Evolutionary conservation across 768 basidiomycete species (phyloP).

Genomic region (Sporobolomyces pararoseus): DNA sequence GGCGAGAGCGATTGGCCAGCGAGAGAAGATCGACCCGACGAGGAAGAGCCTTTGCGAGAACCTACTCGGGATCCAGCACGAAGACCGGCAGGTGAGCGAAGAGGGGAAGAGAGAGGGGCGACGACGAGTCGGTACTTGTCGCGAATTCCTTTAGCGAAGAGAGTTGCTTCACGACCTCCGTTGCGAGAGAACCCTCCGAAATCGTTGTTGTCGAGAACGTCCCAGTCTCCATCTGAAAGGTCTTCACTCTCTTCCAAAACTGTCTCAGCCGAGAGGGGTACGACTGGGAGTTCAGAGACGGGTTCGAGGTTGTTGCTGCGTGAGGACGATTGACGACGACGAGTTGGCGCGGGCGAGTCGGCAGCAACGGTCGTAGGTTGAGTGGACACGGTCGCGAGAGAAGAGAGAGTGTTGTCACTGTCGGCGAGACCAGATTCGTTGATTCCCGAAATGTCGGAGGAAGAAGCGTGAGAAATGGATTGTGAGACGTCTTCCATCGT

Average conservation of each 20-base stretch:
- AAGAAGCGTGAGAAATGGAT: background rate
- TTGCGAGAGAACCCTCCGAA: constrained; percentile 79
- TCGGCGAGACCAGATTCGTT: background rate
- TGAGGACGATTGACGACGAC: constrained; percentile 6
- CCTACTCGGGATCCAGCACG: background rate
- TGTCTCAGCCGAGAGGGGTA: background rate
- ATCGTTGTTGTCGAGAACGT: constrained; percentile 64
- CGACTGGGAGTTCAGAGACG: background rate
- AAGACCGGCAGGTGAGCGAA: background rate
- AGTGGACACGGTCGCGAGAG: constrained; percentile 55
- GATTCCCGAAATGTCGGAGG: background rate
- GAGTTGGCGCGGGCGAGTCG: constrained; percentile 39
- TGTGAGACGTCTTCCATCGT: background rate
- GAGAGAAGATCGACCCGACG: constrained; percentile 11
- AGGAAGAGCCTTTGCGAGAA: constrained; percentile 18
- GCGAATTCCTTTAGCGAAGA: constrained; percentile 86
- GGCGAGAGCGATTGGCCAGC: constrained; percentile 6
- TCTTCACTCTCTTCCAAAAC: constrained; percentile 56
- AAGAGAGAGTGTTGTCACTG: constrained; percentile 51
- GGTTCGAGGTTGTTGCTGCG: constrained; percentile 27
- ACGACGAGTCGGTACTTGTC: constrained; percentile 68
- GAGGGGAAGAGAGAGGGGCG: constrained; percentile 13
- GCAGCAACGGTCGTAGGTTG: constrained; percentile 54
- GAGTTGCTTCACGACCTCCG: constrained; percentile 61
- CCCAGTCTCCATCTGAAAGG: constrained; percentile 67